Evolutionary conservation across 352 stramenopile species (phyloP).

Genomic region (Elongisporangium undulatum): DNA sequence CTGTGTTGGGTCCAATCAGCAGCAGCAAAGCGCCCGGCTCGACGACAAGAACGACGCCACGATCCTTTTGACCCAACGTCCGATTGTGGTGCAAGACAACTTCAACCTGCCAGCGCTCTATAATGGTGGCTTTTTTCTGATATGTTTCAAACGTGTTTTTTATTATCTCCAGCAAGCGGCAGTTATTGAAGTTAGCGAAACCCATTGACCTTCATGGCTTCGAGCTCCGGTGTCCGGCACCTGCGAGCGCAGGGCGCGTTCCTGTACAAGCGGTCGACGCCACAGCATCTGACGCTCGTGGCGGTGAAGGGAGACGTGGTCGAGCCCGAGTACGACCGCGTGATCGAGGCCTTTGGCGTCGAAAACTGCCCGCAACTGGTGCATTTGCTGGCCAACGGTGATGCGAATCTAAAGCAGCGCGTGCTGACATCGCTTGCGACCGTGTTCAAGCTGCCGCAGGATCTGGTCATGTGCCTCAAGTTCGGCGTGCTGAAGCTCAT

Average conservation of each 20-base stretch:
- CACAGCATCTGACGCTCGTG: conserved; percentile 57
- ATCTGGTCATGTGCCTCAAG: conserved; percentile 62
- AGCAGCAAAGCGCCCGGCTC: neutral
- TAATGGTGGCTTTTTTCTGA: neutral
- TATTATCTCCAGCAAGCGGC: no score
- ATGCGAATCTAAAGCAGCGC: conserved; percentile 39
- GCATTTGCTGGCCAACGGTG: conserved; percentile 48
- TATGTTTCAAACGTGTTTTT: neutral
- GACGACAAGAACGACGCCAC: neutral
- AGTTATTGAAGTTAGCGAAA: neutral
- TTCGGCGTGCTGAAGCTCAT: conserved; percentile 52
- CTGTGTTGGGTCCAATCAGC: neutral
- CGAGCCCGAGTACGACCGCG: conserved; percentile 51
- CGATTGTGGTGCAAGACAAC: neutral
- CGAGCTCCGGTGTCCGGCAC: conserved; percentile 35
- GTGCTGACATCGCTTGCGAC: conserved; percentile 39
- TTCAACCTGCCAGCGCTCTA: neutral
- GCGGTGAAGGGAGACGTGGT: conserved; percentile 41
- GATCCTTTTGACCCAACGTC: neutral
- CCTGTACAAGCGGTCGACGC: conserved; percentile 60
- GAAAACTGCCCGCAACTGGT: conserved; percentile 73
- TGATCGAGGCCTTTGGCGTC: conserved; percentile 59
- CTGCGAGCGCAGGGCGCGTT: conserved; percentile 46
- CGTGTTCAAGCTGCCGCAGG: conserved; percentile 56
- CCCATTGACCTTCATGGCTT: neutral